Percentiles rank a stretch among this genome's conserved stretches.
Conservation (phyloP, 1,284 basidiomycete species). For the Cryptococcus sp. region DNA sequence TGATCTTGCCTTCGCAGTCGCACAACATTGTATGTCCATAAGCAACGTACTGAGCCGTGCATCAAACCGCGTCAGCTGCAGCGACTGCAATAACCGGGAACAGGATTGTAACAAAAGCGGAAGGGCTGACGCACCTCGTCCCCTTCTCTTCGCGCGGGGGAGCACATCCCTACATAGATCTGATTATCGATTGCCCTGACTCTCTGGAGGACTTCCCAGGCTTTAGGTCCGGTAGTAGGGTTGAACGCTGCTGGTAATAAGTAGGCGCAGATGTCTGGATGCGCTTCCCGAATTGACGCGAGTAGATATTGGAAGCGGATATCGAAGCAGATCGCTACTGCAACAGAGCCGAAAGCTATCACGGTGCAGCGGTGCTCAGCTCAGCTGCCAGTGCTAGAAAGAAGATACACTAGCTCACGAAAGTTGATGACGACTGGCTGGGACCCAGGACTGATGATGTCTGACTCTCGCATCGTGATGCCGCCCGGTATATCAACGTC, state of each 20-base stretch:
- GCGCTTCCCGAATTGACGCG: slow-evolving; percentile 10
- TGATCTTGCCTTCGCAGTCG: slow-evolving; percentile 13
- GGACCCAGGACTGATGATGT: slow-evolving; percentile 53
- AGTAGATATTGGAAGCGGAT: slow-evolving; percentile 48
- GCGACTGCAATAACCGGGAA: neutral
- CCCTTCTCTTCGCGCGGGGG: slow-evolving; percentile 40
- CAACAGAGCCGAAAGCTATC: slow-evolving; percentile 72
- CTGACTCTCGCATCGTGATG: slow-evolving; percentile 51
- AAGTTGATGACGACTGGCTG: slow-evolving; percentile 54
- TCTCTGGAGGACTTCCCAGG: slow-evolving; percentile 49
- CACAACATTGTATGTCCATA: slow-evolving; percentile 22
- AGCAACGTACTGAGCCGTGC: slow-evolving; percentile 14
- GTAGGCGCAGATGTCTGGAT: slow-evolving; percentile 32
- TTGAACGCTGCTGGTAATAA: slow-evolving; percentile 41
- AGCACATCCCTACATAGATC: slow-evolving; percentile 47
- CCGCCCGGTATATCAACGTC: slow-evolving; percentile 57
- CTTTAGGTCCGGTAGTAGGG: slow-evolving; percentile 46
- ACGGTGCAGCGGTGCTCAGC: neutral
- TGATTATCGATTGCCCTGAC: slow-evolving; percentile 49
- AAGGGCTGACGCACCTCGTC: slow-evolving; percentile 19
- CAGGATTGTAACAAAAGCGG: too few species aligned
- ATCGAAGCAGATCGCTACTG: slow-evolving; percentile 89
- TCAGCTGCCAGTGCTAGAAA: neutral
- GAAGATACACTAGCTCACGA: slow-evolving; percentile 23
- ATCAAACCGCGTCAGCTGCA: neutral